Evolutionary conservation across 805 yeast species (phyloP).

Genomic region (Nakazawaea holstii): DNA sequence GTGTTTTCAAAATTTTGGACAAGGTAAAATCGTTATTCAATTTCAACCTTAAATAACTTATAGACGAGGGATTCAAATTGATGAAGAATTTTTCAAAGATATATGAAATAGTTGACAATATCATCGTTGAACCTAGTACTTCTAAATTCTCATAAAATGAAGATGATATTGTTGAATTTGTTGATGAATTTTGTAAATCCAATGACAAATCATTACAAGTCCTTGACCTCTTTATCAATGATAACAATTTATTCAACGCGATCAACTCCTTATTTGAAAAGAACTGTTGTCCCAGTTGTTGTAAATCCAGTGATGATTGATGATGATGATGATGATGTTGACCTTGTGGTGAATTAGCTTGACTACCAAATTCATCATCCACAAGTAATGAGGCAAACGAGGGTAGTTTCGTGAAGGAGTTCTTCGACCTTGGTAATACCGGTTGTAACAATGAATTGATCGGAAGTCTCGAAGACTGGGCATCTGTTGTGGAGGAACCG

Average conservation of each 20-base stretch:
- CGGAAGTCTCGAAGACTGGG: conserved; percentile 33
- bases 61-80: conserved; percentile 47
- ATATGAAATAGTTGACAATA: conserved; percentile 50
- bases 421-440: background rate
- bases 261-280: conserved; percentile 4
- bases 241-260: conserved; percentile 30
- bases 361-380: conserved; percentile 20
- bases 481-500: background rate
- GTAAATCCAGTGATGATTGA: background rate
- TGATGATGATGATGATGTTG: background rate
- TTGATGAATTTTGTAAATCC: conserved; percentile 8
- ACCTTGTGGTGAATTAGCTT: background rate
- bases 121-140: conserved; percentile 51
- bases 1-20: conserved; percentile 38
- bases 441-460: conserved; percentile 36
- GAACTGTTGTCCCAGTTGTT: background rate
- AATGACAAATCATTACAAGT: conserved; percentile 47
- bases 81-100: conserved; percentile 61
- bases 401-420: conserved; percentile 6
- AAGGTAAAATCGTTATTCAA: conserved; percentile 31
- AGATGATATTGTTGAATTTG: conserved; percentile 8
- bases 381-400: conserved; percentile 16
- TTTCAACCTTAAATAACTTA: conserved; percentile 39
- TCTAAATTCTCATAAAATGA: conserved; percentile 39
- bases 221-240: conserved; percentile 54